Conservation (phyloP, 202 grass and related monocot species). For the Zizania palustris region DNA sequence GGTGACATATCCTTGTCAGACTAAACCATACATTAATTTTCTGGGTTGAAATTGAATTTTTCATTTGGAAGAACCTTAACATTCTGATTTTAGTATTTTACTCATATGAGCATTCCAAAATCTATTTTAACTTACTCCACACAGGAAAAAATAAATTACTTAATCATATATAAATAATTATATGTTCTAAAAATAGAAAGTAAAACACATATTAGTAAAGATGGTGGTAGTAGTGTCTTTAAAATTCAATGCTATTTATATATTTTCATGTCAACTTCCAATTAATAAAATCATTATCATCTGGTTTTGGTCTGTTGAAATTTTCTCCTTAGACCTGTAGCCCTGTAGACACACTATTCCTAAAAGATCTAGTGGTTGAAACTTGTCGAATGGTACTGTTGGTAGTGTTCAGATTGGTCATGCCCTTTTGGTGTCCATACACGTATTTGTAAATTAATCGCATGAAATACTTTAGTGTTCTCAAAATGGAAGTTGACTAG, state of each 20-base stretch:
- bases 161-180: background rate
- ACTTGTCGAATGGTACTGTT: background rate
- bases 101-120: background rate
- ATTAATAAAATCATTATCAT: background rate
- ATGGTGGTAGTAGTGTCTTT: background rate
- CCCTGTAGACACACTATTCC: background rate
- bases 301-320: background rate
- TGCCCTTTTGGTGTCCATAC: background rate
- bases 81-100: background rate
- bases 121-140: background rate
- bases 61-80: background rate
- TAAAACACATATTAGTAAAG: background rate
- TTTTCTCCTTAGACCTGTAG: background rate
- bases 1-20: background rate
- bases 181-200: background rate
- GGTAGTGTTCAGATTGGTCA: constrained; percentile 1
- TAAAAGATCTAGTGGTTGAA: background rate
- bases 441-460: background rate
- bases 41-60: background rate
- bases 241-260: constrained; percentile 3
- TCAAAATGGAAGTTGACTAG: background rate
- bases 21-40: background rate
- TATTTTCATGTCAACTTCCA: background rate
- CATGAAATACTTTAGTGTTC: constrained; percentile 8
- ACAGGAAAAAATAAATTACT: background rate